These are phyloP conservation scores for Penicillium pancosmium DNA, from an alignment of 495 filamentous ascomycete genomes.

Conservation along the genomic window DNA sequence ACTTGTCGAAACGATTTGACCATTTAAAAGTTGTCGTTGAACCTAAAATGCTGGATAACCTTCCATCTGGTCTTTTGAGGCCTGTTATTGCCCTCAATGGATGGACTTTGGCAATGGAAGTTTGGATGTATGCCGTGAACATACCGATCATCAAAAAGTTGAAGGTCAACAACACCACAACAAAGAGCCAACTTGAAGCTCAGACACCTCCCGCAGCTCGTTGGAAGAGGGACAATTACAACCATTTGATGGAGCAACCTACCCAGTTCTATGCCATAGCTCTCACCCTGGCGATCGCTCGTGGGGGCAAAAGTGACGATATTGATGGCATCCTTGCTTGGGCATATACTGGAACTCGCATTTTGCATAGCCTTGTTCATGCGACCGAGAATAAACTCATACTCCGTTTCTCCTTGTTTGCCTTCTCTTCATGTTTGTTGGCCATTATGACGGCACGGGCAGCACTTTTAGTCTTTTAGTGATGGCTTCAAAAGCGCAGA, in stretches of 20 bases:
- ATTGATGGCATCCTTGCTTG: conserved; percentile 22
- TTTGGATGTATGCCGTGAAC: conserved; percentile 27
- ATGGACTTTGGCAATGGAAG: conserved; percentile 30
- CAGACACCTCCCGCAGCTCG: conserved; percentile 24
- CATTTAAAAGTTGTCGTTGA: no score
- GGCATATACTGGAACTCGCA: conserved; percentile 23
- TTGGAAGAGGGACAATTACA: conserved; percentile 34
- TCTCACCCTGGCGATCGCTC: conserved; percentile 22
- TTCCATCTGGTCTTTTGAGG: conserved; percentile 31
- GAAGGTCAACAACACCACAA: conserved; percentile 8
- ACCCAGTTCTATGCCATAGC: conserved; percentile 34
- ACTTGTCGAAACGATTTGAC: no score
- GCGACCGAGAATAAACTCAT: conserved; percentile 16
- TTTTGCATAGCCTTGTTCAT: conserved; percentile 30
- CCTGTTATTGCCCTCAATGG: conserved; percentile 28
- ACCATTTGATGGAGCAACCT: conserved; percentile 32
- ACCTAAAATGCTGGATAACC: conserved; percentile 4
- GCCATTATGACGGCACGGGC: conserved; percentile 20
- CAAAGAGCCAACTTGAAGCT: conserved; percentile 20
- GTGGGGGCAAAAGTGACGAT: conserved; percentile 12
- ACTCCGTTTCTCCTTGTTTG: conserved; percentile 20
- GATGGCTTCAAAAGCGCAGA: background rate
- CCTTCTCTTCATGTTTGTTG: conserved; percentile 20
- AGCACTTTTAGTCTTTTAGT: conserved; percentile 19
- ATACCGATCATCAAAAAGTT: conserved; percentile 21